These are phyloP conservation scores for Stagonosporopsis tanaceti DNA, from an alignment of 2,329 filamentous ascomycete genomes.

Conservation along the genomic window DNA sequence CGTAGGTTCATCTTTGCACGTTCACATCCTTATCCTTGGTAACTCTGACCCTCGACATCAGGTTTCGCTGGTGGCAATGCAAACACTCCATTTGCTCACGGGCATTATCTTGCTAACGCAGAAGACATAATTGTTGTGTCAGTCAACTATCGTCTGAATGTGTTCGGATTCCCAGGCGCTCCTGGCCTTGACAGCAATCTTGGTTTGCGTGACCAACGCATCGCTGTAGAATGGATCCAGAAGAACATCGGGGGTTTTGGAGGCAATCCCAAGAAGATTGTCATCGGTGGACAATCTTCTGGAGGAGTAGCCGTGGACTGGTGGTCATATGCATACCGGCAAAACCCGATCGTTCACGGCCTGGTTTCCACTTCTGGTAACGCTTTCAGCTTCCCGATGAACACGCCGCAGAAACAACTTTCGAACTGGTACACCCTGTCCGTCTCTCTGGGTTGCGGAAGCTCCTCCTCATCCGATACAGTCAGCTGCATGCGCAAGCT, in stretches of 20 bases:
- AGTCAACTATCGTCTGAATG: constrained; percentile 51
- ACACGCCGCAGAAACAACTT: constrained; percentile 22
- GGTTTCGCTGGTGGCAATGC: constrained; percentile 50
- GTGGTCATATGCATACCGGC: constrained; percentile 56
- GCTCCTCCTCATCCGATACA: constrained; percentile 5
- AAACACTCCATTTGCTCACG: constrained; percentile 50
- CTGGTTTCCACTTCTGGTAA: constrained; percentile 51
- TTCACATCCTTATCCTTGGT: not conserved
- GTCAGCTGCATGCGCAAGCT: constrained; percentile 31
- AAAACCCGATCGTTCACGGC: constrained; percentile 58
- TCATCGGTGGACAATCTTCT: constrained; percentile 59
- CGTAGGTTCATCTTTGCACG: constrained; percentile 30
- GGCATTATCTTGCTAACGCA: constrained; percentile 45
- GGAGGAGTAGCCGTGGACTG: constrained; percentile 55
- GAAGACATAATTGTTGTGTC: constrained; percentile 54
- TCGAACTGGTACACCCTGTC: constrained; percentile 29
- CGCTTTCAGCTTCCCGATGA: constrained; percentile 28
- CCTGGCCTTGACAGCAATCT: constrained; percentile 52
- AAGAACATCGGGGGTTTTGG: constrained; percentile 62
- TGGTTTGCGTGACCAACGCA: constrained; percentile 63
- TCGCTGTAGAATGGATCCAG: constrained; percentile 61
- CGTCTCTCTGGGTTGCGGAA: constrained; percentile 24
- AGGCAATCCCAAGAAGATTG: constrained; percentile 55
- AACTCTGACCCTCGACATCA: not conserved
- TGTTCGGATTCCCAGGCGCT: constrained; percentile 48